Evolutionary conservation across 345 rosid genomes (phyloP), one percentile per base, ranked within the genome.

Genomic region (Eucalyptus tenuipes): DNA sequence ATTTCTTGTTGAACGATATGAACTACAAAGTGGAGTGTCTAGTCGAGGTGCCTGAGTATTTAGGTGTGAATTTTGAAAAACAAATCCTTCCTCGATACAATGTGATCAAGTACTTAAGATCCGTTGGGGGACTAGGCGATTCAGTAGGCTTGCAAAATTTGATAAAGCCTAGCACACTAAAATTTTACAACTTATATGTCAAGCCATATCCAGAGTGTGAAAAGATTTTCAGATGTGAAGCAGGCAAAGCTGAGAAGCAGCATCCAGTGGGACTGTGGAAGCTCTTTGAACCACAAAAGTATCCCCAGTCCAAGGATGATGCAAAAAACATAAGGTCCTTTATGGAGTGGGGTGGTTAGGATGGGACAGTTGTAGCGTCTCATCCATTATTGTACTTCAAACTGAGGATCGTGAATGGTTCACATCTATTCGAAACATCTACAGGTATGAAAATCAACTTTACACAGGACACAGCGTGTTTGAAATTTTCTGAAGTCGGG

Each of bases 181-280:
- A 94, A 80, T 96, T 97, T 89, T 95, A 97, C 87, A 97, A 95
- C 90, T 81, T 95, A 13, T 95, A 95, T 88, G 98, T 96, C 87
- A 97, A 95, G 92, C 99, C 99, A 33, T 96, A 96, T 89, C 98
- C 98, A 14, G 99, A 94, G 85, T 97, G 99, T 37, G 95, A 93
- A 86, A 95, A 93, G 90, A 91, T 97, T 88, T 95, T 90, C 47
- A 95, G 97, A 91, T 92, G 91, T 91, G 92, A 90, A 11, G 94
- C 89, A 84, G 93, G 90, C 84, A 87, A 53, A 87, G 90, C 49
- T 40, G 90, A 93, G 85, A 87, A 86, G 12, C 89, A 68, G 57
- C 98, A 94, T 93, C 94, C 95, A 0, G 89, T 80, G 81, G 98
- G 98, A 17, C 91, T 97, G 49, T 96, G 98, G 98, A 95, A 93